Evolutionary conservation across 495 filamentous ascomycete species (phyloP), one percentile per base, ranked within the genome.

Genomic region (Massariosphaeria phaeospora): DNA sequence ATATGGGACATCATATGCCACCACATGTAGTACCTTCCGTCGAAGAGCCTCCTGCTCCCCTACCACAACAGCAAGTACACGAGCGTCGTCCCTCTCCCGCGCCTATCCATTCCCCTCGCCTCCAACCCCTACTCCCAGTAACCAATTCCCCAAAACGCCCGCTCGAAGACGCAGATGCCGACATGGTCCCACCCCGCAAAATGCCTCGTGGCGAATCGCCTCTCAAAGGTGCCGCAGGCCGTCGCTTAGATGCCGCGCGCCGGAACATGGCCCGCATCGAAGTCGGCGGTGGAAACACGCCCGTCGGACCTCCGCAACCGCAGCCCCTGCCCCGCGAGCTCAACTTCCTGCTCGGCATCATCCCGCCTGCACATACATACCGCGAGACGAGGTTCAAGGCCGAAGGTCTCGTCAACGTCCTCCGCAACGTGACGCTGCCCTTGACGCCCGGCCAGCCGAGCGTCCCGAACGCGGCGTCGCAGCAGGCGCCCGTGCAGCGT

Each of bases 201-300:
- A 71, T 91, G 45, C 73, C 76, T 42, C 83, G 93, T 18, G 88
- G 83, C 20, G 90, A 86, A 41, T 95, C 88, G 13, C 91, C 94
- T 0, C 75, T 97, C 23, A 96, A 93, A 67, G 86, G 85, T 10
- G 83, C 83, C 1, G 88, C 91, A 17, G 85, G 86, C 31, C 82
- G 90, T 31, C 81, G 89, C 17, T 72, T 93, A 18, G 86, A 95
- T 62, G 87, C 90, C 66, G 84, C 88, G 54, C 81, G 79, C 59
- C 81, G 85, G 20, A 57, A 55, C 51, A 57, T 38, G 52, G 55
- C 13, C 24, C 48, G 40, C 9, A 38, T 45, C 10, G 41, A 40
- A 3, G 43, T 54, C 18, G 35, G 29, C 20, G 29, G 13, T 2
- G 17, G 17, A 24, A 50, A 52, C 39, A 27, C 48, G 11, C 33